A percentile compares a stretch with the other conserved stretches of the same genome.
Evolutionary conservation across 257 asterid species (phyloP).

Genomic region (Agastache rugosa): DNA sequence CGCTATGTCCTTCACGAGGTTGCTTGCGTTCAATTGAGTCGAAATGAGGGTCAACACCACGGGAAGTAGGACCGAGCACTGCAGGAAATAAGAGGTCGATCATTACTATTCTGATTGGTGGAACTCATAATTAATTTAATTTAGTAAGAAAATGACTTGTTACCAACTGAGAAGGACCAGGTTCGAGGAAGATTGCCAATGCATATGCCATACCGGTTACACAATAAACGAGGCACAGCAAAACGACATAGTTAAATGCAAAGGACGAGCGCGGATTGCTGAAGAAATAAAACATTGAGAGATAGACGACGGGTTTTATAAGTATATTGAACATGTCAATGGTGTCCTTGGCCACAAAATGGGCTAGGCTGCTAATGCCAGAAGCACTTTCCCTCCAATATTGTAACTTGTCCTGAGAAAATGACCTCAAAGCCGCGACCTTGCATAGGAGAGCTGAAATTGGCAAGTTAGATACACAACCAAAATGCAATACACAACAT

Average conservation of each 20-base stretch:
- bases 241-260: slow-evolving; percentile 65
- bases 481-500: not conserved
- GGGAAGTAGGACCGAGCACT: slow-evolving; percentile 88
- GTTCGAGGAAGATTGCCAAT: slow-evolving; percentile 83
- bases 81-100: slow-evolving; percentile 34
- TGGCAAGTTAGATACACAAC: slow-evolving; percentile 24
- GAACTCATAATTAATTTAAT: slow-evolving; percentile 24
- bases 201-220: slow-evolving; percentile 91
- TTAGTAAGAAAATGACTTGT: slow-evolving; percentile 12
- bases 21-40: slow-evolving; percentile 56
- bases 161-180: slow-evolving; percentile 98
- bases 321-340: slow-evolving; percentile 78
- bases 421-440: slow-evolving; percentile 89
- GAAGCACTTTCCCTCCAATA: slow-evolving; percentile 95
- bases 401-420: slow-evolving; percentile 86
- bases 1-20: slow-evolving; percentile 52
- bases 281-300: slow-evolving; percentile 95
- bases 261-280: slow-evolving; percentile 87
- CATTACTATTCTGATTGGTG: not conserved
- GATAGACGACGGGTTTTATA: slow-evolving; percentile 91
- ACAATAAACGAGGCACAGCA: slow-evolving; percentile 92
- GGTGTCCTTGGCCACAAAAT: slow-evolving; percentile 88
- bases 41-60: slow-evolving; percentile 90
- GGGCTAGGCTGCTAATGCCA: slow-evolving; percentile 92
- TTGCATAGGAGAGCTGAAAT: slow-evolving; percentile 91